Percentiles rank a stretch among this genome's conserved stretches.
These are phyloP conservation scores for Ziziphus jujuba DNA, from an alignment of 306 rosid species.

Conservation along the genomic window DNA sequence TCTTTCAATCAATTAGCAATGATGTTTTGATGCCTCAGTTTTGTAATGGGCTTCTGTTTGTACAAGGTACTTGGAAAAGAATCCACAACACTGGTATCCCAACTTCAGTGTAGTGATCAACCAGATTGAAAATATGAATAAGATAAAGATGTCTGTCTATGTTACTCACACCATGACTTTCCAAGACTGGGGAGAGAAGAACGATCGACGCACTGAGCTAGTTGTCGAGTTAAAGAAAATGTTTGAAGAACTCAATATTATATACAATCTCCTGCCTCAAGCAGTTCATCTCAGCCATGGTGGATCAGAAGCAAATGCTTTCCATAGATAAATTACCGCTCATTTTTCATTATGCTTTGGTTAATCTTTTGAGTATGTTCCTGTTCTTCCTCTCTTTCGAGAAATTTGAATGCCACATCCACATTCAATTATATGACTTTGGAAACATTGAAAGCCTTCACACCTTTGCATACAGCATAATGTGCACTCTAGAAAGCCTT, in stretches of 20 bases:
- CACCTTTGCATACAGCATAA: too few species aligned
- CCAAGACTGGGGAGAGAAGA: slow-evolving; percentile 73
- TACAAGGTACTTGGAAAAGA: slow-evolving; percentile 70
- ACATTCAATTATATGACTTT: too few species aligned
- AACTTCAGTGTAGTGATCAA: slow-evolving; percentile 47
- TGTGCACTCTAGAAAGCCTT: too few species aligned
- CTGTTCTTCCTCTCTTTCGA: too few species aligned
- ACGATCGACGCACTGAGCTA: slow-evolving; percentile 60
- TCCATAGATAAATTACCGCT: slow-evolving; percentile 28
- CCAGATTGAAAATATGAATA: slow-evolving; percentile 70
- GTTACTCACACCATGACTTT: slow-evolving; percentile 81
- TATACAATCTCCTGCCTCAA: slow-evolving; percentile 76
- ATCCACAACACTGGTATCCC: slow-evolving; percentile 71
- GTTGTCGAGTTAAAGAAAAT: slow-evolving; percentile 69
- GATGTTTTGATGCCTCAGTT: neutral
- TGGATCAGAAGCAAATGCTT: slow-evolving; percentile 25
- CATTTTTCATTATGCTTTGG: neutral
- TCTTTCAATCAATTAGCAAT: too few species aligned
- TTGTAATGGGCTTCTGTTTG: neutral
- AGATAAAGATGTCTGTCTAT: slow-evolving; percentile 59
- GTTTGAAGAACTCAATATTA: slow-evolving; percentile 73
- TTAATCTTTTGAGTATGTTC: slow-evolving; percentile 5
- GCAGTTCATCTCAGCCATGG: slow-evolving; percentile 54
- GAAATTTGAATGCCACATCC: too few species aligned
- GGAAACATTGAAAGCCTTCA: too few species aligned